Percentiles rank a stretch among this genome's conserved stretches.
phyloP scores from a whole-genome alignment of 2,329 filamentous ascomycete genomes.

The Sclerotiophoma versabilis region DNA sequence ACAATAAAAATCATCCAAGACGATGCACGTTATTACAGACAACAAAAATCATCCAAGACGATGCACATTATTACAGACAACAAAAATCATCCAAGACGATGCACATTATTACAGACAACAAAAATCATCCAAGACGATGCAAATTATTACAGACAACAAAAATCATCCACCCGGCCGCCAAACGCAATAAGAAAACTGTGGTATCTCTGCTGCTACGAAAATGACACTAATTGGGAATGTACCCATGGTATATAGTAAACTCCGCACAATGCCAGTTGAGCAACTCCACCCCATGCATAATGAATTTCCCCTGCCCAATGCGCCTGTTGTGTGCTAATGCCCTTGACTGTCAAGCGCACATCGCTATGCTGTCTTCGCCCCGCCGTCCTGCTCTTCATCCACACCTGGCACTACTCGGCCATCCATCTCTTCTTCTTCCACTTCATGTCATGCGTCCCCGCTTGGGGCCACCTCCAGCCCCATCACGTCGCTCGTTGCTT shows the following conservation, averaged over 20 bases:
- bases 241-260: slow-evolving; percentile 28
- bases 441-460: slow-evolving; percentile 47
- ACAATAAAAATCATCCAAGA: no score
- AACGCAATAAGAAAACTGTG: slow-evolving; percentile 8
- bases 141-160: not conserved
- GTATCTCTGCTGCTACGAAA: slow-evolving; percentile 23
- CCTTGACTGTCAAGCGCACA: not conserved
- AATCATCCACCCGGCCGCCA: not conserved
- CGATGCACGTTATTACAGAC: no score
- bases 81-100: no score
- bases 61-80: no score
- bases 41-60: no score
- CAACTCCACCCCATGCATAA: slow-evolving; percentile 35
- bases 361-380: not conserved
- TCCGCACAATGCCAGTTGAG: slow-evolving; percentile 35
- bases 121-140: no score
- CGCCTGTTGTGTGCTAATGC: slow-evolving; percentile 20
- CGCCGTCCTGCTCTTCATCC: not conserved
- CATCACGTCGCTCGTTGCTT: slow-evolving; percentile 66
- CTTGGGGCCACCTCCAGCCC: slow-evolving; percentile 48
- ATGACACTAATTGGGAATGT: slow-evolving; percentile 18
- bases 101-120: no score
- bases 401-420: no score
- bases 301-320: slow-evolving; percentile 23
- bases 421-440: not conserved